Base-by-base conservation (phyloP, 2,329 filamentous ascomycete genomes). In the Phoma herbarum region DNA sequence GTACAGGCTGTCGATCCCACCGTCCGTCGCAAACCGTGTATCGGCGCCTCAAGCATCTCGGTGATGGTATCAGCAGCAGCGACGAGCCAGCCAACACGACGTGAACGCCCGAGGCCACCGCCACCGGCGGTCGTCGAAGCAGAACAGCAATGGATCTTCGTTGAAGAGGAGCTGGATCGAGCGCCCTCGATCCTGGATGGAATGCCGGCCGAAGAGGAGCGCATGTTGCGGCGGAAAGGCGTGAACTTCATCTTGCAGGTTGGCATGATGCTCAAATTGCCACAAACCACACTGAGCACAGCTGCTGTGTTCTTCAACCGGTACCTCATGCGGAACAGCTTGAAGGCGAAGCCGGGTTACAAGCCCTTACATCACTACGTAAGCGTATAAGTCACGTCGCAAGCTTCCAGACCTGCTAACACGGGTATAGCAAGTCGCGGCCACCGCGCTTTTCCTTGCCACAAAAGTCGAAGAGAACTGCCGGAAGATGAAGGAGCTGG, bases 381-480 rank as follows among this genome's bases (percentile, higher is more conserved):
- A 63, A 68, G 78, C 22, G 16, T 16, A 14, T 11, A 18, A 35
- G 31, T n/a, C 4, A 35, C 6, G 16, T 11, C 16, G 7, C 16
- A 35, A 18, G 31, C 31, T n/a, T 42, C 2, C 18, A 43, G 10
- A 14, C 31, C 1, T 9, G 5, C 4, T 2, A 37, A 18, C 6
- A 48, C 1, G 10, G 0, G 7, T 41, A 43, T 63, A 83, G 74
- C 91, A 96, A 69, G 92, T 96, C 59, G 95, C 93, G 11, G 95
- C 93, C 0, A 97, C 93, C 0, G 87, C 93, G 1, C 84, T 99
- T 2, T 99, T 98, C 69, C 85, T 99, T 10, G 94, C 95, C 9
- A 97, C 96, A 67, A 99, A 99, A 77, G 94, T 96, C 20, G 94
- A 99, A 74, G 95, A 99, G 75, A 97, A 96, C 74, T 96, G 93